Evolutionary conservation across 2,329 filamentous ascomycete species (phyloP).

Genomic region (Fusarium penzigii): DNA sequence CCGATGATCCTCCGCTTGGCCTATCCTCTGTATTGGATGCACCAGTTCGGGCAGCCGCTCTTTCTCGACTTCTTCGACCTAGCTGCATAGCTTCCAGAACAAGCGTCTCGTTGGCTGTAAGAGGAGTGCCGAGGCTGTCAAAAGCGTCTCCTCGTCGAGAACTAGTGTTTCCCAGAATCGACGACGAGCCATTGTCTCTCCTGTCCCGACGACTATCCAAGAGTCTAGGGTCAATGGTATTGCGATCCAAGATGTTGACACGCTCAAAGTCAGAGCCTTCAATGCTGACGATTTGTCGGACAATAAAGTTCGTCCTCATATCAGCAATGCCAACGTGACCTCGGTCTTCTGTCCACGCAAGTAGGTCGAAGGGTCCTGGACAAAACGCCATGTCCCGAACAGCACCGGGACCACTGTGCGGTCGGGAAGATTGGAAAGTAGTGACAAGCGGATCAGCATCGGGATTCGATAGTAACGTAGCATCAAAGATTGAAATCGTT

Average conservation of each 20-base stretch:
- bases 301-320: conserved; percentile 64
- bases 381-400: conserved; percentile 92
- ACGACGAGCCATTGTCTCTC: conserved; percentile 23
- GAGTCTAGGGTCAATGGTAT: conserved; percentile 54
- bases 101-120: conserved; percentile 55
- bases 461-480: conserved; percentile 46
- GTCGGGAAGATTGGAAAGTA: conserved; percentile 75
- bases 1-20: conserved; percentile 4
- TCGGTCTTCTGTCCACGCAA: conserved; percentile 92
- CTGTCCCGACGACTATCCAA: conserved; percentile 49
- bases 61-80: conserved; percentile 53
- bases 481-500: conserved; percentile 74
- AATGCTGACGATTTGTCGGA: conserved; percentile 69
- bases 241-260: conserved; percentile 56
- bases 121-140: conserved; percentile 50
- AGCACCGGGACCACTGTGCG: conserved; percentile 70
- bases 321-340: conserved; percentile 75
- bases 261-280: conserved; percentile 60
- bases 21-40: conserved; percentile 18
- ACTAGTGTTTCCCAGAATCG: conserved; percentile 6
- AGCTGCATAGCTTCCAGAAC: conserved; percentile 58
- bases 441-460: conserved; percentile 66
- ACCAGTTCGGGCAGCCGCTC: conserved; percentile 30
- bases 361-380: conserved; percentile 82
- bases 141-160: conserved; percentile 35